Conservation (phyloP, 2,329 filamentous ascomycete genomes). For the Neonectria magnoliae region DNA sequence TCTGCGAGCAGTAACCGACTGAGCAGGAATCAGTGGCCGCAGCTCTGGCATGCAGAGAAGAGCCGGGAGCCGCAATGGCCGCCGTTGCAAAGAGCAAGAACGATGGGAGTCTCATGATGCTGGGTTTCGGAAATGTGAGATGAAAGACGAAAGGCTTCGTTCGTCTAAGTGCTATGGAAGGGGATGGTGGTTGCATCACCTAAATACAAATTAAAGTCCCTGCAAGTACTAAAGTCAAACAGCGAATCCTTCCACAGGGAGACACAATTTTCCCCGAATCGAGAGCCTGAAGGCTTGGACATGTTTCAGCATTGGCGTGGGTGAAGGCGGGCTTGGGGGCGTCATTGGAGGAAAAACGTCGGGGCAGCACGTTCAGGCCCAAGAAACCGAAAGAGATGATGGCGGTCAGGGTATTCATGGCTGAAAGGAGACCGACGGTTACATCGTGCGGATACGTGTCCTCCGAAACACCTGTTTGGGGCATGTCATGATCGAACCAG, state of each 20-base stretch:
- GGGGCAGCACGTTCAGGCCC: conserved; percentile 1
- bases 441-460: conserved; percentile 11
- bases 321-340: background rate
- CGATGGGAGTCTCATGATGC: conserved; percentile 19
- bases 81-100: conserved; percentile 4
- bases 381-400: background rate
- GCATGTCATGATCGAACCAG: background rate
- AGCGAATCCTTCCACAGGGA: background rate
- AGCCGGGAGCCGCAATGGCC: conserved; percentile 15
- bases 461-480: conserved; percentile 6
- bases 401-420: background rate
- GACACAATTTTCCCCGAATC: conserved; percentile 15
- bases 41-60: conserved; percentile 21
- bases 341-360: conserved; percentile 17
- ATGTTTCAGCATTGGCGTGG: conserved; percentile 5
- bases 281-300: background rate
- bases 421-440: background rate
- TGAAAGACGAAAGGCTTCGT: background rate
- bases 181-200: background rate
- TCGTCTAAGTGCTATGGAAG: background rate
- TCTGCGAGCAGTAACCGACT: conserved; percentile 35
- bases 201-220: conserved; percentile 12
- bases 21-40: conserved; percentile 25
- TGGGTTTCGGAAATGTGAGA: background rate
- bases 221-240: background rate